A percentile compares a stretch with the other conserved stretches of the same genome.
These are phyloP conservation scores for Leishmania mexicana DNA, from an alignment of 208 protist genomes.

Conservation along the genomic window DNA sequence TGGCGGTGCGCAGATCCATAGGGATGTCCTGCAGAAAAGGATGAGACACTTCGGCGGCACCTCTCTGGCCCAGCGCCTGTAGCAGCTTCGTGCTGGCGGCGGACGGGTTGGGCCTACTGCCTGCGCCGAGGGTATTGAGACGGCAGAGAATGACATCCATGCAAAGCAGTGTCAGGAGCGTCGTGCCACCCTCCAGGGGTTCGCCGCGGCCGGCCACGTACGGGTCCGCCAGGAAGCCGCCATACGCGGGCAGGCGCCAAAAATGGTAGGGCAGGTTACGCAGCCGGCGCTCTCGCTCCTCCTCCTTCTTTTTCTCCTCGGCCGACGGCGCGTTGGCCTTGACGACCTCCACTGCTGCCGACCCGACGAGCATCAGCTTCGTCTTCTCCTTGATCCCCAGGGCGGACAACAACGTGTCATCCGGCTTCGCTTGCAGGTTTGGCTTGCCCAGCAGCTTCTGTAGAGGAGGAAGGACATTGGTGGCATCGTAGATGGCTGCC, in stretches of 20 bases:
- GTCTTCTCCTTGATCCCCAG: conserved; percentile 50
- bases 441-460: conserved; percentile 70
- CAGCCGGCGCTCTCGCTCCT: conserved; percentile 36
- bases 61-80: conserved; percentile 29
- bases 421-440: conserved; percentile 42
- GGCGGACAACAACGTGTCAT: conserved; percentile 30
- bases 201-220: conserved; percentile 52
- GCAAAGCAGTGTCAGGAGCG: conserved; percentile 37
- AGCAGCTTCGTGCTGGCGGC: conserved; percentile 28
- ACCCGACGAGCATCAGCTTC: conserved; percentile 69
- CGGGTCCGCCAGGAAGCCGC: conserved; percentile 64
- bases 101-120: conserved; percentile 8
- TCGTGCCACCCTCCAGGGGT: conserved; percentile 49
- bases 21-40: conserved; percentile 36
- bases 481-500: conserved; percentile 29
- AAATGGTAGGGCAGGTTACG: conserved; percentile 41
- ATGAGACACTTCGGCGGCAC: conserved; percentile 32
- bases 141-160: conserved; percentile 56
- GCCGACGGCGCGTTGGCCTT: conserved; percentile 32
- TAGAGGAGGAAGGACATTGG: conserved; percentile 43
- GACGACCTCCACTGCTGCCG: conserved; percentile 42
- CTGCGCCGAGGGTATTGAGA: conserved; percentile 46
- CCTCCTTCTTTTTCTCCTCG: conserved; percentile 36
- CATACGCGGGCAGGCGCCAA: conserved; percentile 59
- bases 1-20: conserved; percentile 31